These are phyloP conservation scores for Erythrophleum ivorense DNA, from an alignment of 331 rosid species.

Conservation along the genomic window DNA sequence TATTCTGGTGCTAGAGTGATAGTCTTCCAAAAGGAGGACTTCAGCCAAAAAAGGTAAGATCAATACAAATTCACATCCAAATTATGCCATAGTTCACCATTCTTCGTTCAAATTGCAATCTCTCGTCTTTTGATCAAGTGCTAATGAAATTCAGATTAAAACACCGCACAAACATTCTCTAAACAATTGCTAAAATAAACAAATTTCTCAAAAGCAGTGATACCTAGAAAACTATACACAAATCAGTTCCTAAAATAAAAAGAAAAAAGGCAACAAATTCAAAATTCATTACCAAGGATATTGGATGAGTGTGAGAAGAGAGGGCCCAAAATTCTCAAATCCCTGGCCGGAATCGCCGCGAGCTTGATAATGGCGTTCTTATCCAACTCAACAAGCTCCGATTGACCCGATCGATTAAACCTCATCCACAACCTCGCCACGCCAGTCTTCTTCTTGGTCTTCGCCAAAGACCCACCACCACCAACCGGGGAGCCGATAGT, in stretches of 20 bases:
- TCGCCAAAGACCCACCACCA: conserved; percentile 37
- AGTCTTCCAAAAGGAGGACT: background rate
- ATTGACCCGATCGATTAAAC: conserved; percentile 56
- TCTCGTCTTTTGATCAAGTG: background rate
- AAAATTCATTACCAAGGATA: conserved; percentile 52
- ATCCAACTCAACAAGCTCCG: conserved; percentile 67
- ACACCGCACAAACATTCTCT: background rate
- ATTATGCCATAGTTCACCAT: background rate
- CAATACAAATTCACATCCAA: background rate
- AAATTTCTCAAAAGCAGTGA: background rate
- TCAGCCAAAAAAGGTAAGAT: background rate
- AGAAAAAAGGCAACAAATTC: background rate
- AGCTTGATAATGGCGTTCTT: conserved; percentile 64
- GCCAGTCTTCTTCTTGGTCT: conserved; percentile 75
- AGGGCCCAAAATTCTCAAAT: conserved; percentile 73
- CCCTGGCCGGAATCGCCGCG: conserved; percentile 67
- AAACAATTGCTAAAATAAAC: background rate
- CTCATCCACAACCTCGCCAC: conserved; percentile 77
- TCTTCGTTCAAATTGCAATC: background rate
- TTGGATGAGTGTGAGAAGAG: conserved; percentile 76
- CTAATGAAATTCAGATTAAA: background rate
- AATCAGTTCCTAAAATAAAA: background rate
- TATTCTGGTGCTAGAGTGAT: background rate
- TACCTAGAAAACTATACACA: background rate
- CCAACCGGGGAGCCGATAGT: background rate